Percentiles rank a stretch among this genome's conserved stretches.
Conservation (phyloP, 495 filamentous ascomycete genomes). For the Hamigera avellanea region DNA sequence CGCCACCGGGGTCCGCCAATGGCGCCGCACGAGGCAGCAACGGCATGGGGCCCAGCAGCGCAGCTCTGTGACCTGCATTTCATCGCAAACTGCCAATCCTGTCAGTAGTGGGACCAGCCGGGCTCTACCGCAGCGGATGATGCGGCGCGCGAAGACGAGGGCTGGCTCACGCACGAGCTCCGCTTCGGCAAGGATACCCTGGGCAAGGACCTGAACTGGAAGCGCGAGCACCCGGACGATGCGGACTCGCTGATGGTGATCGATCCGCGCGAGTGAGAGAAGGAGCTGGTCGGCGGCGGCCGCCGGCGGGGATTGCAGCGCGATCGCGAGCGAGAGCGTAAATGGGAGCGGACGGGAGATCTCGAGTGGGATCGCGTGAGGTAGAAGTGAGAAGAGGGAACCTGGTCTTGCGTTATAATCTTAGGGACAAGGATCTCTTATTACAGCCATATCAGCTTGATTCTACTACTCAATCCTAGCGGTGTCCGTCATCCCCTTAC, state of each 20-base stretch:
- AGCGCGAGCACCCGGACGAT: slow-evolving; percentile 75
- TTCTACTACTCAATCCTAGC: too few species aligned
- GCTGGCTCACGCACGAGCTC: slow-evolving; percentile 60
- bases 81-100: slow-evolving; percentile 86
- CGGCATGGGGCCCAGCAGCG: slow-evolving; percentile 16
- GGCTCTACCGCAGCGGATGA: slow-evolving; percentile 13
- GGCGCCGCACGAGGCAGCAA: slow-evolving; percentile 13
- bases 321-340: slow-evolving; percentile 30
- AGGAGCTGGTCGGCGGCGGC: slow-evolving; percentile 38
- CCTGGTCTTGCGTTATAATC: too few species aligned
- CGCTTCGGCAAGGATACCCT: slow-evolving; percentile 81
- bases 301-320: slow-evolving; percentile 18
- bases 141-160: slow-evolving; percentile 49
- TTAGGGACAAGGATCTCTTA: too few species aligned
- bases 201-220: slow-evolving; percentile 86
- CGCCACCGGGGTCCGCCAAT: slow-evolving; percentile 37
- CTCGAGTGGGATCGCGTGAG: slow-evolving; percentile 34
- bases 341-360: slow-evolving; percentile 21
- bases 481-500: too few species aligned
- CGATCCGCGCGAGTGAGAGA: slow-evolving; percentile 79
- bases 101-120: slow-evolving; percentile 64
- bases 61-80: slow-evolving; percentile 82
- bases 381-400: too few species aligned
- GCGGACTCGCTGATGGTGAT: slow-evolving; percentile 88
- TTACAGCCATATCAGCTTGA: too few species aligned